phyloP scores from a whole-genome alignment of 129 eudicot species.

The Dittrichia graveolens region DNA sequence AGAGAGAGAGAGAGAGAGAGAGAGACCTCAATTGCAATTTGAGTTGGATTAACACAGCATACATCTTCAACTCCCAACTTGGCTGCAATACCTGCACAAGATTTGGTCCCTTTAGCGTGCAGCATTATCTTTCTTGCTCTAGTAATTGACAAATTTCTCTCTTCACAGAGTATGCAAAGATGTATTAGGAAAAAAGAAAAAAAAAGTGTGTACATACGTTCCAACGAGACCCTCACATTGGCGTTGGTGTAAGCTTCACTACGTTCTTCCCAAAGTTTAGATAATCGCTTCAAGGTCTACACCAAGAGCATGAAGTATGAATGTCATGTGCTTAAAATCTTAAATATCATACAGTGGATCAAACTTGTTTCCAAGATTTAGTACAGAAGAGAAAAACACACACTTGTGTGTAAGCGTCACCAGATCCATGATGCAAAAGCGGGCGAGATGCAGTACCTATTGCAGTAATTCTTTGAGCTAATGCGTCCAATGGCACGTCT shows the following conservation, averaged over 20 bases:
- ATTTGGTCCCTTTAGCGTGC: conserved; percentile 3
- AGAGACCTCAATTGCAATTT: conserved; percentile 79
- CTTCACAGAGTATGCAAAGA: not conserved
- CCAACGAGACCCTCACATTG: conserved; percentile 70
- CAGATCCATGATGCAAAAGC: conserved; percentile 69
- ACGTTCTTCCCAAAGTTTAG: conserved; percentile 71
- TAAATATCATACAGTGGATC: not conserved
- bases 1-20: conserved; percentile 36
- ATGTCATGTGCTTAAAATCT: not conserved
- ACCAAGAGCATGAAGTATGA: conserved; percentile 9
- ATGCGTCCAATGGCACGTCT: conserved; percentile 93
- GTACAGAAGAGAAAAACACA: conserved; percentile 2
- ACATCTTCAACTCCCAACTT: conserved; percentile 71
- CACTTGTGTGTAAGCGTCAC: conserved; percentile 81
- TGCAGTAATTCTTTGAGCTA: conserved; percentile 78
- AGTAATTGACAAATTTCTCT: not conserved
- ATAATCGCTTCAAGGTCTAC: conserved; percentile 65
- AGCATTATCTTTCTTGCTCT: not conserved
- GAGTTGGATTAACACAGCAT: conserved; percentile 60
- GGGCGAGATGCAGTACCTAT: conserved; percentile 95
- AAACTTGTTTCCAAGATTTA: conserved; percentile 7
- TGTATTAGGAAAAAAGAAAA: not conserved
- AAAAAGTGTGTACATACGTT: conserved; percentile 45
- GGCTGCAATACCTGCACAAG: conserved; percentile 63
- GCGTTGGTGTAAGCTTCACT: conserved; percentile 81